Percentiles rank a stretch among this genome's conserved stretches.
Conservation (phyloP, 2,329 filamentous ascomycete species). For the Capronia americana region DNA sequence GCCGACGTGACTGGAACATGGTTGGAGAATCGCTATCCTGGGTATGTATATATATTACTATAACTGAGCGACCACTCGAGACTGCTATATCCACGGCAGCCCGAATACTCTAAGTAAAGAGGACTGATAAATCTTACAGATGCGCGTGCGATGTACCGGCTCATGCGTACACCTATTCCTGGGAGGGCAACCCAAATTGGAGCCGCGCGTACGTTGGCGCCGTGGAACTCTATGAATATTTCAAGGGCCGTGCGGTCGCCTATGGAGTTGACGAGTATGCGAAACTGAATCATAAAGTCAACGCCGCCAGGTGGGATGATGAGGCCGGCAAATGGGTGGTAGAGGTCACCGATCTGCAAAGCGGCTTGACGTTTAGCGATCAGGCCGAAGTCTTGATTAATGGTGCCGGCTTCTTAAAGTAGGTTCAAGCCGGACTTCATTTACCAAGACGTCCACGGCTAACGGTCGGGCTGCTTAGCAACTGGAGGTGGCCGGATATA, state of each 20-base stretch:
- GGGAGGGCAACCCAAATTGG: background rate
- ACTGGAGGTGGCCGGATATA: slow-evolving; percentile 45
- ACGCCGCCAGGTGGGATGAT: slow-evolving; percentile 63
- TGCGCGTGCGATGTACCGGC: too few relatives aligned
- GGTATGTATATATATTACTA: too few relatives aligned
- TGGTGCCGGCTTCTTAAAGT: slow-evolving; percentile 45
- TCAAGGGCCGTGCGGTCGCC: slow-evolving; percentile 25
- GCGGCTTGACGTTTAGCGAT: slow-evolving; percentile 25
- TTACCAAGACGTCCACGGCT: background rate
- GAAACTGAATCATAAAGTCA: slow-evolving; percentile 62
- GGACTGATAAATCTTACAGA: too few relatives aligned
- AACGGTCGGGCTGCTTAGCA: slow-evolving; percentile 45
- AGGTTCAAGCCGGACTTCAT: slow-evolving; percentile 49
- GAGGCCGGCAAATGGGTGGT: slow-evolving; percentile 39
- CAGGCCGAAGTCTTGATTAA: slow-evolving; percentile 40
- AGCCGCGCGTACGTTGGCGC: slow-evolving; percentile 49
- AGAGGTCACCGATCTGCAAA: slow-evolving; percentile 28
- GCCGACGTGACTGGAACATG: too few relatives aligned
- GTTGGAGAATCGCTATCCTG: too few relatives aligned
- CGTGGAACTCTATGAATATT: slow-evolving; percentile 32
- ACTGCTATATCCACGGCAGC: too few relatives aligned
- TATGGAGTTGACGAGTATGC: slow-evolving; percentile 59
- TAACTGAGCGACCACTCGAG: too few relatives aligned
- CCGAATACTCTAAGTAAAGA: too few relatives aligned
- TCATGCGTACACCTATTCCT: background rate